phyloP scores from a whole-genome alignment of 768 basidiomycete species.

The Lactarius hengduanensis region DNA sequence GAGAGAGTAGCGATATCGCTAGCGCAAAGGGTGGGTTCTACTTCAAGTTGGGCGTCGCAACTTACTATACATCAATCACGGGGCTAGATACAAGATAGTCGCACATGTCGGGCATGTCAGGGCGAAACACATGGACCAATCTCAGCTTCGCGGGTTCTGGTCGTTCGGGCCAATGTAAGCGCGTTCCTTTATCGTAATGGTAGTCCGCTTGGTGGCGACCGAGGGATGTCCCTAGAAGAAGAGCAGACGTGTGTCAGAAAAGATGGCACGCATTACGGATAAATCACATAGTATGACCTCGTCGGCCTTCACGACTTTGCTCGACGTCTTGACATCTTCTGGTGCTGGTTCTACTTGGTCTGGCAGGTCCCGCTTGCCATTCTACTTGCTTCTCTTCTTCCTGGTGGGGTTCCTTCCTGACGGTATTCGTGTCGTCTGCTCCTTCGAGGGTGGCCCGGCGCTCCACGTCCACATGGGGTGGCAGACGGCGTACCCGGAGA shows the following conservation, averaged over 20 bases:
- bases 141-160: conserved; percentile 1
- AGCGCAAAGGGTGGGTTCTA: background rate
- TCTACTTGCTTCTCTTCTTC: background rate
- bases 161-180: background rate
- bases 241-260: background rate
- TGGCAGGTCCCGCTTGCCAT: background rate
- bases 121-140: background rate
- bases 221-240: background rate
- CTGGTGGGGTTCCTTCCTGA: background rate
- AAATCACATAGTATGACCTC: background rate
- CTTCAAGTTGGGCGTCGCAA: background rate
- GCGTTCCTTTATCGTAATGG: background rate
- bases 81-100: background rate
- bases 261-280: background rate
- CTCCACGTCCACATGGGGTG: conserved; percentile 12
- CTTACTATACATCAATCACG: background rate
- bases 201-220: background rate
- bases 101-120: background rate
- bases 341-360: background rate
- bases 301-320: background rate
- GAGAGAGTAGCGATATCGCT: background rate
- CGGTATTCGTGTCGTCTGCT: background rate
- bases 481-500: conserved; percentile 23
- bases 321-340: background rate
- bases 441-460: background rate